Evolutionary conservation across 75 land plant species (phyloP).

Genomic region (Cupressus sempervirens): DNA sequence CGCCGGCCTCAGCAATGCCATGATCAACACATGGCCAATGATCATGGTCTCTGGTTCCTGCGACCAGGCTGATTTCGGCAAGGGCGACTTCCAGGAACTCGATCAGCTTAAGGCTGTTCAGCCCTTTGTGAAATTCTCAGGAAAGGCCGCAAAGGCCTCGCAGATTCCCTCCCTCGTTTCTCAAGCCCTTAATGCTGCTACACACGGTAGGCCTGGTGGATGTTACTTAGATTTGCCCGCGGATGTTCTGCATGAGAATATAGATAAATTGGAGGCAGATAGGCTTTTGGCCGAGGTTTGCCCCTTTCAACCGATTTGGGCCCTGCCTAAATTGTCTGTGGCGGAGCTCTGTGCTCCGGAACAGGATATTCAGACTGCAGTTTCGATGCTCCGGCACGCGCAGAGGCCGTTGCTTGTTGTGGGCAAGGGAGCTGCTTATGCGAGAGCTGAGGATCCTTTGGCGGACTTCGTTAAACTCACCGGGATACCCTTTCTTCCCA

Average conservation of each 20-base stretch:
- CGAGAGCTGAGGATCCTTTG: slow-evolving; percentile 62
- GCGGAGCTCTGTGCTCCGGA: neutral
- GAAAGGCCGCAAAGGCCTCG: slow-evolving; percentile 40
- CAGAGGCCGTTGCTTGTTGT: slow-evolving; percentile 84
- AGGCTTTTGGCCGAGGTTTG: slow-evolving; percentile 29
- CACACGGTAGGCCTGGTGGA: slow-evolving; percentile 73
- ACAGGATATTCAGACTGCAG: slow-evolving; percentile 48
- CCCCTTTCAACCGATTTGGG: slow-evolving; percentile 20
- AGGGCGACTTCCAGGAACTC: slow-evolving; percentile 97
- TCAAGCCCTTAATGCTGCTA: slow-evolving; percentile 36
- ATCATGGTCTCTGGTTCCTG: slow-evolving; percentile 88
- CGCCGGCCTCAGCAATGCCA: slow-evolving; percentile 87
- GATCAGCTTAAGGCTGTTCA: slow-evolving; percentile 74
- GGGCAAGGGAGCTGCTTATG: slow-evolving; percentile 93
- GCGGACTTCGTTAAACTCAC: slow-evolving; percentile 57
- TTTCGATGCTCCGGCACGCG: slow-evolving; percentile 54
- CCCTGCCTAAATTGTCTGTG: neutral
- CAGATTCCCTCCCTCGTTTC: slow-evolving; percentile 61
- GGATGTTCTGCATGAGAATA: slow-evolving; percentile 78
- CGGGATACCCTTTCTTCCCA: slow-evolving; percentile 89
- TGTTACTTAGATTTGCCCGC: slow-evolving; percentile 81
- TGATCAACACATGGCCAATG: slow-evolving; percentile 81
- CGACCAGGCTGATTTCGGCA: slow-evolving; percentile 68
- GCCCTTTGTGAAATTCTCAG: slow-evolving; percentile 75
- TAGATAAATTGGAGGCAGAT: slow-evolving; percentile 55